Base-by-base conservation (phyloP, 306 rosid species). In the Mimosa bimucronata region DNA sequence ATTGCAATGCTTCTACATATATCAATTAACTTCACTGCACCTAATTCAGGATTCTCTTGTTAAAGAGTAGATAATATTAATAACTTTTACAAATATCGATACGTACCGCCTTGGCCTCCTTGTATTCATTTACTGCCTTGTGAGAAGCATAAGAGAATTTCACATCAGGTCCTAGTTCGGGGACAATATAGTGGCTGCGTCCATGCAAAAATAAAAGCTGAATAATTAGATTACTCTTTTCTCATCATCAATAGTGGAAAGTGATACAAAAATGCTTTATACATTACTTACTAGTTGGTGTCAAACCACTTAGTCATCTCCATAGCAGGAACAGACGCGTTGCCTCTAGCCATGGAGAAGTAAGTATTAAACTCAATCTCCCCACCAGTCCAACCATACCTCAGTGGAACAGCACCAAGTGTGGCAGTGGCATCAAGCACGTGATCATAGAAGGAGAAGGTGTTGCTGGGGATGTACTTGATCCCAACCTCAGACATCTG, bases 251-350 rank as follows among this genome's bases (percentile, higher is more conserved):
- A 52, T 42, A 40, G 34, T 46, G 26, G 7, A 25, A 9, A 42
- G 34, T 26, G 41, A 23, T 5, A 66, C 3, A 40, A 41, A 23
- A 21, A 21, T 2, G 37, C 31, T n/a, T 4, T 4, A 66, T 16
- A 1, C 40, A 28, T 77, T 66, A 89, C 98, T 79, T 90, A 94
- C 98, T 94, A 94, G 91, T 94, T 94, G 86, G 97, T 94, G 83
- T 94, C 98, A 5, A 94, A 92, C 98, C 98, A 94, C 91, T 94
- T 94, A 87, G 98, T 94, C 98, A 94, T 94, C 85, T 94, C 98
- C 98, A 94, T 94, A 18, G 98, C 98, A 7, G 97, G 98, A 0
- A 94, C 94, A 42, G 97, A 75, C 75, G 98, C 97, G 72, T 94
- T 94, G 78, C 98, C 98, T 76, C 98, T 94, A 67, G 98, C 98